phyloP scores from a whole-genome alignment of 176 grass and related monocot genomes.

The bread wheat (Triticum aestivum) region IWGSC_CS_RefSeq_v2.1 NC_057798.1:147243447-147243946 shows the following conservation, averaged over 20 bases:
- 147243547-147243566: conserved; percentile 80
- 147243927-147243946: conserved; percentile 70
- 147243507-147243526: background rate
- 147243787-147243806: conserved; percentile 88
- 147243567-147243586: conserved; percentile 62
- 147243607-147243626: conserved; percentile 91
- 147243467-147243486: conserved; percentile 9
- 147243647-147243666: conserved; percentile 47
- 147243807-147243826: conserved; percentile 88
- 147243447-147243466: conserved; percentile 96
- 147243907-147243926: conserved; percentile 94
- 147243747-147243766: conserved; percentile 86
- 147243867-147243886: conserved; percentile 99
- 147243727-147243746: conserved; percentile 45
- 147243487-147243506: background rate
- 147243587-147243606: conserved; percentile 56
- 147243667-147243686: conserved; percentile 27
- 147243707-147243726: background rate
- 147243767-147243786: conserved; percentile 80
- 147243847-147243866: conserved; percentile 84
- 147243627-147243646: conserved; percentile 93
- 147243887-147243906: conserved; percentile 94
- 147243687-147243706: background rate
- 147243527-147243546: conserved; percentile 6
- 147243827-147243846: conserved; percentile 84